These are phyloP conservation scores for Leishmania tropica DNA, from an alignment of 208 protist species.

Conservation along the genomic window DNA sequence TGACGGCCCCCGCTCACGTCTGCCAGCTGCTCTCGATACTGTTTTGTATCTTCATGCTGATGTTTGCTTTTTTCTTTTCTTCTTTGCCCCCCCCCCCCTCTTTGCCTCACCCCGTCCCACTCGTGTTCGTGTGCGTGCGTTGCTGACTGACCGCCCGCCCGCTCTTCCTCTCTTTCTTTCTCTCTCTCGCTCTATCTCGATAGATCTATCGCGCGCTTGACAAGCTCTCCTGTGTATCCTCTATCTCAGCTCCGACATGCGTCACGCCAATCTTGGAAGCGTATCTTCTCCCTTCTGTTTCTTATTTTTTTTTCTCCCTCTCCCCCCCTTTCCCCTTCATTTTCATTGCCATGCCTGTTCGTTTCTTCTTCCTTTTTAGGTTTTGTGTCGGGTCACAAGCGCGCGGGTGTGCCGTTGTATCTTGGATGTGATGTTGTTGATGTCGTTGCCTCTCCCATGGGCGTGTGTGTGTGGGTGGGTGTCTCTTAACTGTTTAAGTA, in stretches of 20 bases:
- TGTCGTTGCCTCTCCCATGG: too few relatives aligned
- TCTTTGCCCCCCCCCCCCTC: not conserved
- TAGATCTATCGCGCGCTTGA: not conserved
- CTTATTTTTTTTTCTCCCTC: not conserved
- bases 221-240: not conserved
- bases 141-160: not conserved
- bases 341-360: not conserved
- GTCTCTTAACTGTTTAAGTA: constrained; percentile 1
- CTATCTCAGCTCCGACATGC: not conserved
- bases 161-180: not conserved
- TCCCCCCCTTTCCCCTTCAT: not conserved
- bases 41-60: not conserved
- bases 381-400: too few relatives aligned
- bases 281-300: not conserved
- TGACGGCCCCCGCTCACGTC: not conserved
- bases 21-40: not conserved
- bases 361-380: too few relatives aligned
- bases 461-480: not conserved
- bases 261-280: not conserved
- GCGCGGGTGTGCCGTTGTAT: too few relatives aligned
- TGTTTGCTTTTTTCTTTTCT: not conserved
- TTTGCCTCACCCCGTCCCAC: too few relatives aligned
- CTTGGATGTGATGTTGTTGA: too few relatives aligned
- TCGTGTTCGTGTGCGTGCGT: not conserved
- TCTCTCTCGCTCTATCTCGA: not conserved